Evolutionary conservation across 805 yeast genomes (phyloP).

Genomic region (Yarrowia bubula): DNA sequence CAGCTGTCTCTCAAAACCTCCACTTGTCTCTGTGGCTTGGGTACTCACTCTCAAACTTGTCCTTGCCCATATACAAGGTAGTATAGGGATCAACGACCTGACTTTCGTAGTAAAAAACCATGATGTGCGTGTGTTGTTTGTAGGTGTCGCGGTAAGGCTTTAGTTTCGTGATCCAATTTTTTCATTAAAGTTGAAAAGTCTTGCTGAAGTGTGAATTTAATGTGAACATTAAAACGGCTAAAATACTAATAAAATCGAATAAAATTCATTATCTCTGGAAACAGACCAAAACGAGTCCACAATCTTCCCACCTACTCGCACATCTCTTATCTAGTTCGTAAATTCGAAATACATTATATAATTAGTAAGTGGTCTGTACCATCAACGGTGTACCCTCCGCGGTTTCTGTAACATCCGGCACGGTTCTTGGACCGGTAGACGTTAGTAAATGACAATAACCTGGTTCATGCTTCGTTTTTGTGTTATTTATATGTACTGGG

Average conservation of each 20-base stretch:
- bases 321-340: background rate
- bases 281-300: background rate
- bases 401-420: no score
- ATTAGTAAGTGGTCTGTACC: no score
- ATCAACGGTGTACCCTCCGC: no score
- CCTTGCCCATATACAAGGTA: conserved; percentile 64
- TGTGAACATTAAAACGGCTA: no score
- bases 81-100: conserved; percentile 41
- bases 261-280: no score
- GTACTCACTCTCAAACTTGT: conserved; percentile 61
- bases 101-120: conserved; percentile 49
- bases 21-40: no score
- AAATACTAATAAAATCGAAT: no score
- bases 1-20: background rate
- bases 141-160: background rate
- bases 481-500: no score
- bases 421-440: no score
- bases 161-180: background rate
- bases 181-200: conserved; percentile 6
- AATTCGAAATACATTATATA: no score
- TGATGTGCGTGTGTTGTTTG: conserved; percentile 28
- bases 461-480: no score
- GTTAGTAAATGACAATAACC: no score
- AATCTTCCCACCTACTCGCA: background rate
- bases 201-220: background rate